phyloP scores from a whole-genome alignment of 495 filamentous ascomycete species.

The Friedmanniomyces endolithicus region DNA sequence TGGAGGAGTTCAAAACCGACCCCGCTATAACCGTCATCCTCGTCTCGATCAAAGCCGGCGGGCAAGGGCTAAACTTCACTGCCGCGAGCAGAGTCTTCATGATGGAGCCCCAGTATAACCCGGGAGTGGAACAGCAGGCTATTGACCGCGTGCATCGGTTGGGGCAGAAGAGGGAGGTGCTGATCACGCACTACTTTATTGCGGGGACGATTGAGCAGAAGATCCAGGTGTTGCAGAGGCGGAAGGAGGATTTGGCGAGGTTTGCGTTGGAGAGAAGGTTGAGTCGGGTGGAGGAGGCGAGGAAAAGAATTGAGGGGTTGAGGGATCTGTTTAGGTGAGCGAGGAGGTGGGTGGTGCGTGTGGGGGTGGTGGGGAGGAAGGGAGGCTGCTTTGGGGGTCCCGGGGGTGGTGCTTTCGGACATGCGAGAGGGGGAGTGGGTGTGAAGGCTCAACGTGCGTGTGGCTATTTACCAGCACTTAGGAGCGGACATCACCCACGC shows the following conservation, averaged over 20 bases:
- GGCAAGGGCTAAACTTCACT: conserved; percentile 83
- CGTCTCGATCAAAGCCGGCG: conserved; percentile 84
- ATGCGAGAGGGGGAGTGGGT: too few relatives aligned
- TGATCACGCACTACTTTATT: conserved; percentile 79
- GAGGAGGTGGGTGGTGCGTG: neutral
- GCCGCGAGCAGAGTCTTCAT: conserved; percentile 76
- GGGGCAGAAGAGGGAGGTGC: conserved; percentile 74
- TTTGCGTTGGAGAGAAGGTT: conserved; percentile 57
- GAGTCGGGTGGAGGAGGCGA: conserved; percentile 61
- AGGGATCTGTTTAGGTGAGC: conserved; percentile 52
- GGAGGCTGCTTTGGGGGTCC: neutral
- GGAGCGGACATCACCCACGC: too few relatives aligned
- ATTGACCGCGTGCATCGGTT: conserved; percentile 89
- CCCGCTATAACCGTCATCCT: conserved; percentile 62
- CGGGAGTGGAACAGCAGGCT: conserved; percentile 85
- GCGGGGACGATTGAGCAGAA: conserved; percentile 81
- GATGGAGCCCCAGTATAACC: conserved; percentile 98
- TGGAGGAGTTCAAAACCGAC: conserved; percentile 67
- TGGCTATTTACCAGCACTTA: neutral
- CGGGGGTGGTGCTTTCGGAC: too few relatives aligned
- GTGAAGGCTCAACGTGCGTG: neutral
- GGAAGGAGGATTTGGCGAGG: conserved; percentile 80
- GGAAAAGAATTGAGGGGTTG: conserved; percentile 66
- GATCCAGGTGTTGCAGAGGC: conserved; percentile 75
- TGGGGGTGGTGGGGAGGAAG: neutral